Percentiles rank a stretch among this genome's conserved stretches.
Conservation (phyloP, 202 grass and related monocot species). For the Dendrocalamus latiflorus region DNA sequence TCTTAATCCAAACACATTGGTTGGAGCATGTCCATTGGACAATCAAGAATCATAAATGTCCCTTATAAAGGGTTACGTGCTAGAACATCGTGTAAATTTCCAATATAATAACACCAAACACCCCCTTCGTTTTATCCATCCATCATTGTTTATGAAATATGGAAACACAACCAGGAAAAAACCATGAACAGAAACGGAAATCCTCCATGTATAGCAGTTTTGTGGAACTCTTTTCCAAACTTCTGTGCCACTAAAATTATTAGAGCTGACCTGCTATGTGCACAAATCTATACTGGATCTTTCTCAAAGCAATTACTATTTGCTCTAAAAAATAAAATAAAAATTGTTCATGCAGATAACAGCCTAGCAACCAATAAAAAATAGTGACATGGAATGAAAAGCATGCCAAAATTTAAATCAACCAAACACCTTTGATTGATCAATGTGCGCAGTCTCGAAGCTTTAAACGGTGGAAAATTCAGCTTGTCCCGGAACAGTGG, state of each 20-base stretch:
- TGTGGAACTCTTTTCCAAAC: not conserved
- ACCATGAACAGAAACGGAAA: constrained; percentile 20
- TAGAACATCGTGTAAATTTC: not conserved
- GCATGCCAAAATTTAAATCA: constrained; percentile 23
- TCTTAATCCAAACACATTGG: not conserved
- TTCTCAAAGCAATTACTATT: not conserved
- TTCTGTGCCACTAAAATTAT: not conserved
- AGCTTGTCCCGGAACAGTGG: no score
- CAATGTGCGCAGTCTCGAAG: no score
- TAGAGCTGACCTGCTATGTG: constrained; percentile 3
- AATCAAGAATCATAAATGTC: constrained; percentile 5
- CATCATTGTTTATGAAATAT: not conserved
- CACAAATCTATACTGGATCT: not conserved
- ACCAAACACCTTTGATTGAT: constrained; percentile 53
- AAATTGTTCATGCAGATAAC: not conserved
- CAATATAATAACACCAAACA: not conserved
- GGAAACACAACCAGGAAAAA: not conserved
- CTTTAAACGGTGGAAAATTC: no score
- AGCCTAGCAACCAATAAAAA: no score
- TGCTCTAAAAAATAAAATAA: not conserved
- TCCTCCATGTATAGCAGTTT: no score
- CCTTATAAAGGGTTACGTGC: not conserved
- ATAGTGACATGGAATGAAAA: not conserved
- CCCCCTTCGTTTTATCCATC: not conserved
- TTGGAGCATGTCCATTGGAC: not conserved